Conservation (phyloP, 2,329 filamentous ascomycete genomes). For the Botrytis hyacinthi region DNA sequence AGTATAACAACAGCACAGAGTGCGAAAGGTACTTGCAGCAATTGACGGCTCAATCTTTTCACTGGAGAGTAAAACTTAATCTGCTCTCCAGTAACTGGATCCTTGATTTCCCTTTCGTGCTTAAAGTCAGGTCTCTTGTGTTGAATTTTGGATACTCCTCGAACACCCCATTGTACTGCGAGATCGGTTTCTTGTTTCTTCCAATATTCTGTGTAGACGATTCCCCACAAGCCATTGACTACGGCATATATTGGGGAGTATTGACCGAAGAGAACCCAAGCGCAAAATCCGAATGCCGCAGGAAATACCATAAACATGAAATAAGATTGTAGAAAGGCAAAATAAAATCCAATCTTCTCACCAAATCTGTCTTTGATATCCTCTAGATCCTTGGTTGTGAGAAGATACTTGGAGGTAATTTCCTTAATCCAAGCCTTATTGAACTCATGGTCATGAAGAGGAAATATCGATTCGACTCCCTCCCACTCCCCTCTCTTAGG, state of each 20-base stretch:
- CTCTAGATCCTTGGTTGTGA: conserved; percentile 66
- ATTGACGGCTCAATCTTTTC: conserved; percentile 61
- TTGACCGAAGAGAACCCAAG: conserved; percentile 79
- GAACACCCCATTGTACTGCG: conserved; percentile 83
- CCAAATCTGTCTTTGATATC: conserved; percentile 75
- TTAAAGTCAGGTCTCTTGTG: conserved; percentile 73
- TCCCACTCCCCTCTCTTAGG: conserved; percentile 69
- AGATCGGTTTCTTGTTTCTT: conserved; percentile 89
- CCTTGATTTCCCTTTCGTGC: conserved; percentile 72
- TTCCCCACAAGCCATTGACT: conserved; percentile 78
- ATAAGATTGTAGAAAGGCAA: conserved; percentile 89
- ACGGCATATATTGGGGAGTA: conserved; percentile 82
- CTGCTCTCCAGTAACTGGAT: conserved; percentile 69
- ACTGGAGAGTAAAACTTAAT: conserved; percentile 59
- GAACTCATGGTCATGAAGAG: conserved; percentile 72
- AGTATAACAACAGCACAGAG: conserved; percentile 68
- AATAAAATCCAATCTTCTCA: conserved; percentile 89
- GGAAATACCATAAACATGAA: conserved; percentile 83
- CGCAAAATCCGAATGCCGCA: conserved; percentile 70
- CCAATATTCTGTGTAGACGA: conserved; percentile 93
- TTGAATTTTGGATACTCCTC: conserved; percentile 79
- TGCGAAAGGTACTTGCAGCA: conserved; percentile 72
- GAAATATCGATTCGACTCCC: conserved; percentile 70
- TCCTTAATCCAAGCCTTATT: conserved; percentile 74
- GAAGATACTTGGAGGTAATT: conserved; percentile 68